Evolutionary conservation across 495 filamentous ascomycete genomes (phyloP).

Genomic region (Chaetomium fimeti): DNA sequence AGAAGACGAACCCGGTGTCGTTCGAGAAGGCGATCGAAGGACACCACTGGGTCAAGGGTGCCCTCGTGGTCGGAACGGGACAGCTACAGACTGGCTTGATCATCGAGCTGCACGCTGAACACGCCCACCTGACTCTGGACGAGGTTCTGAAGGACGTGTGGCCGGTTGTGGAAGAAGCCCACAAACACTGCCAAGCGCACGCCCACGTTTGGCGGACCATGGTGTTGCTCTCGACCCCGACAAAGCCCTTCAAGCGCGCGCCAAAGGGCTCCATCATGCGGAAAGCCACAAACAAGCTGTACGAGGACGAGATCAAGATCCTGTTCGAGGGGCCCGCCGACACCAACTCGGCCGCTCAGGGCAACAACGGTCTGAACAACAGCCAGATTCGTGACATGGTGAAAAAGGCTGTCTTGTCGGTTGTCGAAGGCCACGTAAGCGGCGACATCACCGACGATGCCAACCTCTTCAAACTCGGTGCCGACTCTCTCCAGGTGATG

Average conservation of each 20-base stretch:
- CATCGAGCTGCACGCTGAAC: conserved; percentile 40
- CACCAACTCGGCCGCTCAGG: too few relatives aligned
- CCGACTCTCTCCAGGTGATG: too few relatives aligned
- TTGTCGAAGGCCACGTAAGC: too few relatives aligned
- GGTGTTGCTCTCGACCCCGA: background rate
- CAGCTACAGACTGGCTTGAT: conserved; percentile 49
- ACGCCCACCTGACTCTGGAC: background rate
- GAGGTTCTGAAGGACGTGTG: conserved; percentile 26
- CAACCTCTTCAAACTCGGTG: too few relatives aligned
- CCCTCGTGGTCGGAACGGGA: conserved; percentile 46
- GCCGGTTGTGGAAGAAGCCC: conserved; percentile 27
- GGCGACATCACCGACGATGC: too few relatives aligned
- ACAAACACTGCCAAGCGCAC: conserved; percentile 15
- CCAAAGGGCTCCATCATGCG: conserved; percentile 12
- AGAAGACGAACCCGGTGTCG: conserved; percentile 52
- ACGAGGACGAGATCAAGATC: conserved; percentile 4
- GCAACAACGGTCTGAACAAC: too few relatives aligned
- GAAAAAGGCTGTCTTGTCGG: too few relatives aligned
- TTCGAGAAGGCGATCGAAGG: conserved; percentile 29
- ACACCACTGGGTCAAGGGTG: conserved; percentile 42
- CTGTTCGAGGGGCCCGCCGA: conserved; percentile 12
- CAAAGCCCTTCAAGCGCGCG: conserved; percentile 10
- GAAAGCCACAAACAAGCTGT: background rate
- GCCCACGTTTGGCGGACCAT: conserved; percentile 11
- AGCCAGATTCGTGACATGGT: too few relatives aligned